A percentile compares a stretch with the other conserved stretches of the same genome.
Evolutionary conservation across 371 early-diverging fungal genomes (phyloP).

Genomic region (Lichtheimia ornata): DNA sequence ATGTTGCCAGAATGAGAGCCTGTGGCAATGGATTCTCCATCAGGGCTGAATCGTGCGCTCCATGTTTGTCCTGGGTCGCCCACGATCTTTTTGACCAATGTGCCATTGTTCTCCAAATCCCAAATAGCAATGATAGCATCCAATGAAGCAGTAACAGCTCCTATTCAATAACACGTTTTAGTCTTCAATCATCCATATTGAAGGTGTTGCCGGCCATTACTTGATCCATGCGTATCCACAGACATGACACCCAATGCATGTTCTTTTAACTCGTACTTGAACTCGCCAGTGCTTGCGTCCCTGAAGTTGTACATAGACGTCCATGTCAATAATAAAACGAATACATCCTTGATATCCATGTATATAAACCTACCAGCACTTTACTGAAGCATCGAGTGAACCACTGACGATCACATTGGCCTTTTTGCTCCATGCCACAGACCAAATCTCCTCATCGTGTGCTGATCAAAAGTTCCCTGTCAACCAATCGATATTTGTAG

Average conservation of each 20-base stretch:
- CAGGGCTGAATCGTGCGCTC: slow-evolving; percentile 74
- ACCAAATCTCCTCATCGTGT: slow-evolving; percentile 85
- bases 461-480: slow-evolving; percentile 45
- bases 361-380: slow-evolving; percentile 64
- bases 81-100: slow-evolving; percentile 60
- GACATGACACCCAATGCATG: slow-evolving; percentile 81
- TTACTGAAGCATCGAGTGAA: slow-evolving; percentile 76
- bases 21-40: slow-evolving; percentile 69
- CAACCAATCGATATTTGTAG: neutral
- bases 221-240: slow-evolving; percentile 65
- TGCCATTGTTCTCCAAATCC: slow-evolving; percentile 61
- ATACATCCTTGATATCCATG: neutral
- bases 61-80: slow-evolving; percentile 76
- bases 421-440: slow-evolving; percentile 73
- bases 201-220: slow-evolving; percentile 65
- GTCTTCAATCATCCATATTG: neutral
- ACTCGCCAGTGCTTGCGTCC: slow-evolving; percentile 66
- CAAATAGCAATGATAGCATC: slow-evolving; percentile 81
- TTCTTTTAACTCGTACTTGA: slow-evolving; percentile 62
- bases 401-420: slow-evolving; percentile 73
- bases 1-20: slow-evolving; percentile 78
- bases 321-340: neutral
- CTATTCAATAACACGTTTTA: slow-evolving; percentile 27
- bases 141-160: slow-evolving; percentile 73
- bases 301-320: slow-evolving; percentile 25